Evolutionary conservation across 495 filamentous ascomycete genomes (phyloP).

Genomic region (Podospora pseudoanserina): DNA sequence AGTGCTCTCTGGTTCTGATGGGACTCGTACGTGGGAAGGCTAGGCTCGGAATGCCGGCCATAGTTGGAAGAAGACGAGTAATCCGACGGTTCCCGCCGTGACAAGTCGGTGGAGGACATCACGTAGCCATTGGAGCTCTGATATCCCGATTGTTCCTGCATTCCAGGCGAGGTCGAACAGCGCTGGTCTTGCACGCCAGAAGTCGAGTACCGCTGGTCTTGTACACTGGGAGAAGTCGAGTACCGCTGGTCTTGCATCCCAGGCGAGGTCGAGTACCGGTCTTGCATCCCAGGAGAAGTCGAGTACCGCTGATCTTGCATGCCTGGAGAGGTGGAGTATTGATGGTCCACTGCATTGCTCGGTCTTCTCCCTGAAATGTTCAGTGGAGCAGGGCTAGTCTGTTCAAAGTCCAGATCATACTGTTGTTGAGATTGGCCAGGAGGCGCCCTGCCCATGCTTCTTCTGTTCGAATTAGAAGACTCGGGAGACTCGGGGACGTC

Average conservation of each 20-base stretch:
- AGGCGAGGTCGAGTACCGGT: conserved; percentile 3
- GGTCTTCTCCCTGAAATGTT: conserved; percentile 36
- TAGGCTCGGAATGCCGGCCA: conserved; percentile 28
- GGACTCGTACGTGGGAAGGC: conserved; percentile 19
- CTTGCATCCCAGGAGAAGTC: background rate
- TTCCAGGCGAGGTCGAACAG: background rate
- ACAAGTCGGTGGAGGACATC: conserved; percentile 13
- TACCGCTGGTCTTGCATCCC: background rate
- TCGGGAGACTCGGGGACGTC: conserved; percentile 57
- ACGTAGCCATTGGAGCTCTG: conserved; percentile 20
- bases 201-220: background rate
- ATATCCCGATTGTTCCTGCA: conserved; percentile 10
- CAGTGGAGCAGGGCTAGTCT: conserved; percentile 47
- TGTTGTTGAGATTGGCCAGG: conserved; percentile 32
- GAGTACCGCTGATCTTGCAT: conserved; percentile 7
- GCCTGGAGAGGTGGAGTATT: conserved; percentile 16
- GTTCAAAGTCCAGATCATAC: conserved; percentile 29
- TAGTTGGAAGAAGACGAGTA: conserved; percentile 17
- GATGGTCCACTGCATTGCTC: conserved; percentile 5
- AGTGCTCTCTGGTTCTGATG: conserved; percentile 22
- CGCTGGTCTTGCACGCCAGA: conserved; percentile 5
- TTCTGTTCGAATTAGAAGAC: conserved; percentile 40
- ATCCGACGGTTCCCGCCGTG: conserved; percentile 15
- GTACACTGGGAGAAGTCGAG: conserved; percentile 2
- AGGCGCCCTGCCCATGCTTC: conserved; percentile 38